Evolutionary conservation across 768 basidiomycete species (phyloP), one percentile per base, ranked within the genome.

Genomic region (Cubamyces sp.): DNA sequence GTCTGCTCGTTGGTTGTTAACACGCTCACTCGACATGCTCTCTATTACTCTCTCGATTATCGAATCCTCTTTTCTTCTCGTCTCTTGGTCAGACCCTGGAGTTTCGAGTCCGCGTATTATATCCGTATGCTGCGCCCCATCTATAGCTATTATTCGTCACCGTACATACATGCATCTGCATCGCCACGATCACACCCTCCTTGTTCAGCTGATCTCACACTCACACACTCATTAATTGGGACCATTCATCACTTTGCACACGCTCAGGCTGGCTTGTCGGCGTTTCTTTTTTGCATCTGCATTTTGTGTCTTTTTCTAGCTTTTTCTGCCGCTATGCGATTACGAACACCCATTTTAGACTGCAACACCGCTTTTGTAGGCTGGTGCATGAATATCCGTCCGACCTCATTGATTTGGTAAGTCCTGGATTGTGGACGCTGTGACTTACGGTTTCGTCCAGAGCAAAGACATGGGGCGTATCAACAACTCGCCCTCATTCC

Each of bases 111-210:
- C 48, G 51, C 59, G 58, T 56, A 42, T 53, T 47, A 40, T 63
- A 64, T 62, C 47, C 64, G 53, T 68, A 69, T 69, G 66, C 49
- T 51, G 57, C 66, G 56, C 56, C 66, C 64, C 68, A 69, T 67
- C 68, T 69, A 69, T 69, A 66, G 67, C 67, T 66, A 56, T 64
- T 66, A 66, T 67, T 64, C 37, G 34, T 37, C 57, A 43, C 26
- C 41, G 48, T 57, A 54, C 53, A 56, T 60, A 62, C 59, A 61
- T 46, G 42, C 56, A 60, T 34, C 48, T 11, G 34, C 34, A 34
- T 34, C 34, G 34, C 55, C 37, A 50, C 56, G 25, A 41, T n/a
- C 57, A 23, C 48, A 46, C 45, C 45, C 45, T 49, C 48, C 48
- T 49, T 49, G 39, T 54, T 58, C 40, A 45, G 21, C 19, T 40